Percentiles rank a stretch among this genome's conserved stretches.
phyloP scores from a whole-genome alignment of 2,329 filamentous ascomycete genomes.

The Rutstroemia sp. region DNA sequence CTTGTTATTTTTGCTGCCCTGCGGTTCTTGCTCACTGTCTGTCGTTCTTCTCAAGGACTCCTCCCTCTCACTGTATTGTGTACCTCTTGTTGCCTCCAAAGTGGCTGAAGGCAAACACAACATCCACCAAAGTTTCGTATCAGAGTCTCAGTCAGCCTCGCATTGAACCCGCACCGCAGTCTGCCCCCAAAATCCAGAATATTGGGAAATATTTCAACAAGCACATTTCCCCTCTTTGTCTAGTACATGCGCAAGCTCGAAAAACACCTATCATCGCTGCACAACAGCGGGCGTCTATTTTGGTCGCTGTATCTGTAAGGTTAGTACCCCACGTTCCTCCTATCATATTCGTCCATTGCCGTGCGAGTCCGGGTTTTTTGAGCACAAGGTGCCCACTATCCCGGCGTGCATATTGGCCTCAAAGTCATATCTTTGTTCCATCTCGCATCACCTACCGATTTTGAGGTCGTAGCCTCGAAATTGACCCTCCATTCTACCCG shows the following conservation, averaged over 20 bases:
- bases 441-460: conserved; percentile 19
- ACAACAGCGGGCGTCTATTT: conserved; percentile 25
- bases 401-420: conserved; percentile 9
- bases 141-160: conserved; percentile 15
- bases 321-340: conserved; percentile 12
- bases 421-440: conserved; percentile 21
- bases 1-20: too few relatives aligned
- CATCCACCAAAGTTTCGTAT: neutral
- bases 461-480: conserved; percentile 20
- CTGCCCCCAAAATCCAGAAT: neutral
- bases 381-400: conserved; percentile 9
- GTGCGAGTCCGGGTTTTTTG: conserved; percentile 13
- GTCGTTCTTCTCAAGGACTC: too few relatives aligned
- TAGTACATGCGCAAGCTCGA: neutral
- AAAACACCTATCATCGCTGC: neutral
- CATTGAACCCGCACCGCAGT: conserved; percentile 13
- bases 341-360: conserved; percentile 16
- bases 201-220: conserved; percentile 11
- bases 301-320: conserved; percentile 11
- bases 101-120: neutral
- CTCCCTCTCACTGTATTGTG: neutral
- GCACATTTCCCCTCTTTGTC: neutral
- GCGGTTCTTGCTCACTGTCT: too few relatives aligned
- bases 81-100: neutral
- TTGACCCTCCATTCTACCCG: conserved; percentile 24